Percentiles rank a stretch among this genome's conserved stretches.
phyloP scores from a whole-genome alignment of 75 land plant genomes.

The Sequoiadendron giganteum region DNA sequence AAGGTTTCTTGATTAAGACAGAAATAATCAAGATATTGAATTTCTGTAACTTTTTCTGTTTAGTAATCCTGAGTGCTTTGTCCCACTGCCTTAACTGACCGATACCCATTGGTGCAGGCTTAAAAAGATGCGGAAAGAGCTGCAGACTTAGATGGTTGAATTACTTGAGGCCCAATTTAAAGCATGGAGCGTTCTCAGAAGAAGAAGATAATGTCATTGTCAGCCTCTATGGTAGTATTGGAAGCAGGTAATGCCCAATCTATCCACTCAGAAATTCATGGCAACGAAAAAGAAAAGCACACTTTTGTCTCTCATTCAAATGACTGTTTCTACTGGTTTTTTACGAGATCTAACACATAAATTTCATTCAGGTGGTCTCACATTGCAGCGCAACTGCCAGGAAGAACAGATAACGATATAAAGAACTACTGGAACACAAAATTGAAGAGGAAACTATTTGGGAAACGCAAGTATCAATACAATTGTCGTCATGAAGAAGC shows the following conservation, averaged over 20 bases:
- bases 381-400: constrained; percentile 39
- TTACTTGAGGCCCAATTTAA: no score
- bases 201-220: constrained; percentile 68
- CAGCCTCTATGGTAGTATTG: constrained; percentile 42
- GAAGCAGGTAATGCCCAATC: constrained; percentile 37
- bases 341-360: neutral
- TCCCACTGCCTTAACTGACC: neutral
- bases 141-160: no score
- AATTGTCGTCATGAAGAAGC: neutral
- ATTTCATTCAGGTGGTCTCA: constrained; percentile 30
- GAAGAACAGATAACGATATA: constrained; percentile 38
- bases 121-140: no score
- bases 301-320: neutral
- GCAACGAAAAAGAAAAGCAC: neutral
- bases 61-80: no score
- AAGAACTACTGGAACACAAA: constrained; percentile 3
- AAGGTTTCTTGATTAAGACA: neutral
- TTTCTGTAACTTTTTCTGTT: neutral
- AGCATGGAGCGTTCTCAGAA: constrained; percentile 49
- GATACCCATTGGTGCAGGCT: constrained; percentile 26
- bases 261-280: neutral
- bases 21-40: neutral
- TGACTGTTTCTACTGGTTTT: neutral
- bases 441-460: no score
- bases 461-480: constrained; percentile 17